A percentile compares a stretch with the other conserved stretches of the same genome.
Conservation (phyloP, 23 red algal genomes). For the Chondrus crispus region DNA sequence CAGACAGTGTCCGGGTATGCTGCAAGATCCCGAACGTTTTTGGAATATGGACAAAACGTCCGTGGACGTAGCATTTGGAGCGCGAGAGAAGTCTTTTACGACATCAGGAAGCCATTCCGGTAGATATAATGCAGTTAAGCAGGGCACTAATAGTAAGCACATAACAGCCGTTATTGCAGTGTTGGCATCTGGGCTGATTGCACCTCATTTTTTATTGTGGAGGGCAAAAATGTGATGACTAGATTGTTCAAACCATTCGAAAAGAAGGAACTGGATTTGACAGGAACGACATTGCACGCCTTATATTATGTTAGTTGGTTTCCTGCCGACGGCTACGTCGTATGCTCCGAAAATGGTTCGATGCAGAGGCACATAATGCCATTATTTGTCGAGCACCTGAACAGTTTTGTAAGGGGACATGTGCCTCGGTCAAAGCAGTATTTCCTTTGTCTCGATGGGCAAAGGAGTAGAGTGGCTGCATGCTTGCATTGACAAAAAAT, state of each 20-base stretch:
- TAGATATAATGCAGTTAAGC: neutral
- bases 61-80: neutral
- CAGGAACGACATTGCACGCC: neutral
- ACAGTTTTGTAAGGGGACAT: no score
- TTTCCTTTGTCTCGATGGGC: no score
- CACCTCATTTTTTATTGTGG: conserved; percentile 7
- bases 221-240: neutral
- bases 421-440: no score
- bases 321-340: neutral
- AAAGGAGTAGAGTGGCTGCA: no score
- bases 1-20: neutral
- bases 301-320: neutral
- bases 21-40: neutral
- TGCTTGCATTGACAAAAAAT: no score
- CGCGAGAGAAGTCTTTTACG: neutral
- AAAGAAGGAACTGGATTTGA: neutral
- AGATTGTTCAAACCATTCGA: neutral
- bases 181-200: neutral
- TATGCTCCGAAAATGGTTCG: neutral
- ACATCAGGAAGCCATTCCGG: neutral
- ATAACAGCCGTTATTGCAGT: neutral
- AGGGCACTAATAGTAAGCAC: neutral
- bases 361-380: neutral
- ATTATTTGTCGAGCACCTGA: neutral
- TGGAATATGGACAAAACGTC: conserved; percentile 21